Evolutionary conservation across 192 early-diverging fungal genomes (phyloP).

Genomic region (Entrophospora sp.): DNA sequence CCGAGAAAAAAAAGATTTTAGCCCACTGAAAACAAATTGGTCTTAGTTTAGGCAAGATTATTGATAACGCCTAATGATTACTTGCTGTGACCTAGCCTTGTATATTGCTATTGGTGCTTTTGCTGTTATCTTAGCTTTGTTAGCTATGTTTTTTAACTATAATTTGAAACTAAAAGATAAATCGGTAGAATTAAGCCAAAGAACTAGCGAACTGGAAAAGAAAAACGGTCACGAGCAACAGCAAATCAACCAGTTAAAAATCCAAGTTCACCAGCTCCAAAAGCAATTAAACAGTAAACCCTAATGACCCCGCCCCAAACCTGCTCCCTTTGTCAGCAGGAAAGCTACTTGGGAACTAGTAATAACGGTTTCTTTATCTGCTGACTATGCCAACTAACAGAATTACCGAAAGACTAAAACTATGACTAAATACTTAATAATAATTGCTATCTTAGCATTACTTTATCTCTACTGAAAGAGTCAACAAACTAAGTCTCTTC

Average conservation of each 20-base stretch:
- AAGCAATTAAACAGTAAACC: too few species aligned
- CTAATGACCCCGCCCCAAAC: too few species aligned
- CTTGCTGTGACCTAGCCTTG: too few species aligned
- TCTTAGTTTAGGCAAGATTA: too few species aligned
- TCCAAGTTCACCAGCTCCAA: neutral
- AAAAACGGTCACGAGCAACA: neutral
- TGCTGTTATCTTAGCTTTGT: neutral
- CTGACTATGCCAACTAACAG: neutral
- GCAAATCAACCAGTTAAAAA: neutral
- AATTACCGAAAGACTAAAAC: neutral
- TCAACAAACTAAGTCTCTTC: neutral
- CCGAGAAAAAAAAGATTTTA: too few species aligned
- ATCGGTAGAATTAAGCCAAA: too few species aligned
- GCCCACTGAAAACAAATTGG: too few species aligned
- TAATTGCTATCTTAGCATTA: neutral
- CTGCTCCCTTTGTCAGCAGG: neutral
- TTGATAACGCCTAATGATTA: too few species aligned
- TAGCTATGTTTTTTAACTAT: slow-evolving; percentile 5
- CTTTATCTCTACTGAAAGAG: neutral
- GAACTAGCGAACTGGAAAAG: neutral
- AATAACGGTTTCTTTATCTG: neutral
- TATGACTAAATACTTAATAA: neutral
- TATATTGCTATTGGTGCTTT: neutral
- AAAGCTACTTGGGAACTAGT: neutral
- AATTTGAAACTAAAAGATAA: neutral